phyloP scores from a whole-genome alignment of 345 rosid species.

The Limnanthes douglasii region DNA sequence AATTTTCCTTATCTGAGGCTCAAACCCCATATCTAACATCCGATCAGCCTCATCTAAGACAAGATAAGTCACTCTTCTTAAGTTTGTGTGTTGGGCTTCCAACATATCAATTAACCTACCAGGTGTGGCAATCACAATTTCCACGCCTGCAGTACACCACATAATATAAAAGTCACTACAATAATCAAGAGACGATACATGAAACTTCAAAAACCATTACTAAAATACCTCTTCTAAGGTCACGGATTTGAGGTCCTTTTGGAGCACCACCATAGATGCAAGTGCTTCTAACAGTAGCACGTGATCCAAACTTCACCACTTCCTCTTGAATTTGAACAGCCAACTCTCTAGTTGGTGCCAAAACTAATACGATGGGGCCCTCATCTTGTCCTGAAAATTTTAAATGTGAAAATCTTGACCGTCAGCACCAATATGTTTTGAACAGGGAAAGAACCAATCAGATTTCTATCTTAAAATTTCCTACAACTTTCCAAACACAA shows the following conservation, averaged over 20 bases:
- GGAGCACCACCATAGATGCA: slow-evolving; percentile 96
- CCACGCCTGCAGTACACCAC: no score
- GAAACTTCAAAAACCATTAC: not conserved
- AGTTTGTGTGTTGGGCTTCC: slow-evolving; percentile 72
- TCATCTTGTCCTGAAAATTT: slow-evolving; percentile 51
- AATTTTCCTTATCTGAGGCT: slow-evolving; percentile 92
- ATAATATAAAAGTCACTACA: no score
- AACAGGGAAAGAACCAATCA: no score
- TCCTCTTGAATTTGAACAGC: slow-evolving; percentile 97
- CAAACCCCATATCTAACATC: slow-evolving; percentile 99
- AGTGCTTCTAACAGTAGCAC: slow-evolving; percentile 61
- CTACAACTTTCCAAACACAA: no score
- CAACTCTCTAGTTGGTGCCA: slow-evolving; percentile 95
- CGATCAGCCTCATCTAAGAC: slow-evolving; percentile 96
- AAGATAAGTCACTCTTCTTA: slow-evolving; percentile 83
- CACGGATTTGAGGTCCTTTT: slow-evolving; percentile 94
- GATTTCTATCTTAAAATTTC: no score
- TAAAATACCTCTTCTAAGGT: slow-evolving; percentile 67
- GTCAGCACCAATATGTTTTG: no score
- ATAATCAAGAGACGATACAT: slow-evolving; percentile 3
- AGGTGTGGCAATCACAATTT: slow-evolving; percentile 92
- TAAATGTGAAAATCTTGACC: no score
- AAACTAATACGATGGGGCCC: slow-evolving; percentile 65
- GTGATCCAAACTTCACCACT: slow-evolving; percentile 51
- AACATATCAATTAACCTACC: slow-evolving; percentile 94